Percentiles rank a stretch among this genome's conserved stretches.
phyloP scores from a whole-genome alignment of 2,329 filamentous ascomycete genomes.

The Venturia aucupariae region DNA sequence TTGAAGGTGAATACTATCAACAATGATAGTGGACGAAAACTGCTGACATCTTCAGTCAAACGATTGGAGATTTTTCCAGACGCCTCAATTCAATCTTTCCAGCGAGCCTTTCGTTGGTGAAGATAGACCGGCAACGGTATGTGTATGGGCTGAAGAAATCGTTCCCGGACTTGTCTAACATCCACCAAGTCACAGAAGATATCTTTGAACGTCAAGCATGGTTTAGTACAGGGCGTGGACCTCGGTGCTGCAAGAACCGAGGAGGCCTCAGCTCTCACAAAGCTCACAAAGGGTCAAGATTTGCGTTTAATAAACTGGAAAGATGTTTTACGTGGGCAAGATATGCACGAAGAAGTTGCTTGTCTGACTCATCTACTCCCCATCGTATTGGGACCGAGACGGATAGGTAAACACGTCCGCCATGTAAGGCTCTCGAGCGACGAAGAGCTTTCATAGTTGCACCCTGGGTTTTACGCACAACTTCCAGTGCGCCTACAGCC shows the following conservation, averaged over 20 bases:
- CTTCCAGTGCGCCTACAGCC: not conserved
- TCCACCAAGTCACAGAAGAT: conserved; percentile 1
- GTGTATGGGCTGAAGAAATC: not conserved
- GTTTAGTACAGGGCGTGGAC: not conserved
- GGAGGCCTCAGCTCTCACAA: not conserved
- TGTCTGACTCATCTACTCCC: not conserved
- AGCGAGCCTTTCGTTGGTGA: not conserved
- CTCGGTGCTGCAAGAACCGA: not conserved
- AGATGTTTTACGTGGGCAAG: not conserved
- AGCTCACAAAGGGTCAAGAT: not conserved
- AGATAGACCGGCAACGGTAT: not conserved
- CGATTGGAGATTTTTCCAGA: conserved; percentile 78
- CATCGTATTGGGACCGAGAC: no score
- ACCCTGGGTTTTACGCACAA: not conserved
- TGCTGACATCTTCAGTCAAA: conserved; percentile 41
- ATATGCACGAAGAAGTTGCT: not conserved
- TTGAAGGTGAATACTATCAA: conserved; percentile 42
- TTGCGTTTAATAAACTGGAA: not conserved
- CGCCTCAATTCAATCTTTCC: conserved; percentile 66
- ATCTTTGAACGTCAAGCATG: conserved; percentile 9
- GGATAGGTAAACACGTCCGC: not conserved
- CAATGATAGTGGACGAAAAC: not conserved
- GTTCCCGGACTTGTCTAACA: not conserved
- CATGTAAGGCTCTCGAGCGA: not conserved
- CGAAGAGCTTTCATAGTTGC: not conserved